phyloP scores from a whole-genome alignment of 1,139 yeast species.

The Suhomyces bokatorum region DNA sequence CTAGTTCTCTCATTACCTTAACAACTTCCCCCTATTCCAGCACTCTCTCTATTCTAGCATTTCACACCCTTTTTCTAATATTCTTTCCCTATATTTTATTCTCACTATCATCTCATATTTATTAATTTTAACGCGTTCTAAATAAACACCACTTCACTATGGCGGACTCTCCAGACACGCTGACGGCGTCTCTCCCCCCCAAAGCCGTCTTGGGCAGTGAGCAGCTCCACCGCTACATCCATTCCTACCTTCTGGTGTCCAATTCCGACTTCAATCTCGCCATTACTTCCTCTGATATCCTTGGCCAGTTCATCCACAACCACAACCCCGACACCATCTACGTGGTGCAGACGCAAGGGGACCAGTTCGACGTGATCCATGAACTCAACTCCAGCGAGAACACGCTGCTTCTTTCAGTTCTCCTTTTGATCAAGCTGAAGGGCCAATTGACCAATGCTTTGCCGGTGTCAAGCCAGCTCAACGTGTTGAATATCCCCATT shows the following conservation, averaged over 20 bases:
- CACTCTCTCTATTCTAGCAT: too few species aligned
- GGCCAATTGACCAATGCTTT: slow-evolving; percentile 28
- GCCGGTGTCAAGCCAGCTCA: slow-evolving; percentile 45
- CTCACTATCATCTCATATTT: too few species aligned
- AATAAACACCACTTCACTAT: too few species aligned
- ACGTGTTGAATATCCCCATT: slow-evolving; percentile 35
- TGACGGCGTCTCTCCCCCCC: slow-evolving; percentile 31
- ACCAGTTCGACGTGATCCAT: slow-evolving; percentile 21
- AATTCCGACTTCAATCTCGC: slow-evolving; percentile 10
- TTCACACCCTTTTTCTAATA: too few species aligned
- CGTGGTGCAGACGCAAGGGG: slow-evolving; percentile 17
- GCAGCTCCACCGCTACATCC: slow-evolving; percentile 14
- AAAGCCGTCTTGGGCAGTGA: slow-evolving; percentile 65
- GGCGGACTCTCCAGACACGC: slow-evolving; percentile 54
- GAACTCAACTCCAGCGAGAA: slow-evolving; percentile 10
- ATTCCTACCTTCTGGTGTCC: slow-evolving; percentile 14
- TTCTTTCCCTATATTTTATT: too few species aligned
- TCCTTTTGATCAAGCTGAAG: slow-evolving; percentile 48
- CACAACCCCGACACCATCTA: slow-evolving; percentile 25
- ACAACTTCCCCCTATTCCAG: too few species aligned
- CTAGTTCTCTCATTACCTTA: too few species aligned
- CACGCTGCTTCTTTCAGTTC: slow-evolving; percentile 13
- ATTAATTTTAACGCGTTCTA: too few species aligned
- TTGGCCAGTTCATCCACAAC: slow-evolving; percentile 18
- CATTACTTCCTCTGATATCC: slow-evolving; percentile 4